Evolutionary conservation across 345 rosid genomes (phyloP), one percentile per base, ranked within the genome.

Genomic region (Adansonia digitata): DNA sequence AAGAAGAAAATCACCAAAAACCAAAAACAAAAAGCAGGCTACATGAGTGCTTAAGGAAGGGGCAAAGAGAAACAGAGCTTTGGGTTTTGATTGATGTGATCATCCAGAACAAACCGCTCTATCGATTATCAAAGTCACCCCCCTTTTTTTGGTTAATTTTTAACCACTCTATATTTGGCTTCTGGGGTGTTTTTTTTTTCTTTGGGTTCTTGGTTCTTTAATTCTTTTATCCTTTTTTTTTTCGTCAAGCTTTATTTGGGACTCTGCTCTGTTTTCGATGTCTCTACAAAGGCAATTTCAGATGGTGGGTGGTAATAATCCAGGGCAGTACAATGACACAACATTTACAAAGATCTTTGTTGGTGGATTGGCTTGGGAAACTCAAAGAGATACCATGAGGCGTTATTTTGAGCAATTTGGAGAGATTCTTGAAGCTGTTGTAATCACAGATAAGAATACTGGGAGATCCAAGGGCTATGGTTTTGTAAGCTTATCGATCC

Each of bases 391-490:
- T 52, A 87, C 96, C 62, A 82, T 94, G 98, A 90, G 88, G 81
- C 85, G 87, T 78, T 88, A 92, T 84, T 94, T 92, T 69, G 97
- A 94, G 79, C 96, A 91, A 88, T 94, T 94, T 74, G 98, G 97
- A 43, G 98, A 94, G 77, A 91, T 94, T 77, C 75, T 92, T 39
- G n/a, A n/a, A n/a, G n/a, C n/a, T n/a, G n/a, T n/a, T n/a, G n/a
- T n/a, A n/a, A n/a, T n/a, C n/a, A n/a, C 93, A 68, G 98, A 92
- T 55, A 90, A 90, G 88, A 83, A 89, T 82, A 92, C 98, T 15
- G 97, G 97, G 48, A 89, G 91, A 87, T 94, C 98, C 75, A 92
- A 92, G 85, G 98, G 98, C 24, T 94, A 94, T 78, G 98, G 98
- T 53, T 92, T 94, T 81, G 98, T 94, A 86, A 78, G 92, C 76